Evolutionary conservation across 345 rosid genomes (phyloP).

Genomic region (Isatis tinctoria): DNA sequence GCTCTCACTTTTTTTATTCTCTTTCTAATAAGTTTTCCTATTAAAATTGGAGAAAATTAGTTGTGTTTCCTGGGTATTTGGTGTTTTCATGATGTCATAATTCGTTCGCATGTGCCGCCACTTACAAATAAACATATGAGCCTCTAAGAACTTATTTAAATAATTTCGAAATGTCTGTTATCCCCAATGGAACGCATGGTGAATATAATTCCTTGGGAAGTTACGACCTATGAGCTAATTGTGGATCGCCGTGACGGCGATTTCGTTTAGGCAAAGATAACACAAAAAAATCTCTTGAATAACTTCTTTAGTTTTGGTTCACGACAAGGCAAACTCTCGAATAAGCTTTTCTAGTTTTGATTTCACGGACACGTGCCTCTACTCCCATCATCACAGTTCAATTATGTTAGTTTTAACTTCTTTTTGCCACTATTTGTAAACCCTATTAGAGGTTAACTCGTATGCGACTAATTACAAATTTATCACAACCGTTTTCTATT

Average conservation of each 20-base stretch:
- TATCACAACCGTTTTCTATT: background rate
- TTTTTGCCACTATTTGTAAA: background rate
- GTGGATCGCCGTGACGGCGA: background rate
- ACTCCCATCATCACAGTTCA: background rate
- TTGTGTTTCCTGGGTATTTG: background rate
- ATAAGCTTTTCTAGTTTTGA: background rate
- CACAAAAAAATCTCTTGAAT: background rate
- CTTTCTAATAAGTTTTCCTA: background rate
- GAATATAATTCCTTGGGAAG: background rate
- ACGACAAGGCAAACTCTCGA: background rate
- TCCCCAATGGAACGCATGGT: background rate
- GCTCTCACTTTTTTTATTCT: background rate
- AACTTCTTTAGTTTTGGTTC: background rate
- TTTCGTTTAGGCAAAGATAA: background rate
- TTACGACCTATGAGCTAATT: background rate
- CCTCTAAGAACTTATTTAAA: background rate
- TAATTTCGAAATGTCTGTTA: background rate
- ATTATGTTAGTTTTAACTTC: background rate
- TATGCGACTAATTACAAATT: background rate
- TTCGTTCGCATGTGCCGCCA: conserved; percentile 15
- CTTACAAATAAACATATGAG: background rate
- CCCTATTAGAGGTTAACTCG: background rate
- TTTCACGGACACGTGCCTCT: background rate
- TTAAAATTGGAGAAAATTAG: background rate
- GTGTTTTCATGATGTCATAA: conserved; percentile 6